Conservation (phyloP, 2,329 filamentous ascomycete species). For the Botrytis paeoniae region DNA sequence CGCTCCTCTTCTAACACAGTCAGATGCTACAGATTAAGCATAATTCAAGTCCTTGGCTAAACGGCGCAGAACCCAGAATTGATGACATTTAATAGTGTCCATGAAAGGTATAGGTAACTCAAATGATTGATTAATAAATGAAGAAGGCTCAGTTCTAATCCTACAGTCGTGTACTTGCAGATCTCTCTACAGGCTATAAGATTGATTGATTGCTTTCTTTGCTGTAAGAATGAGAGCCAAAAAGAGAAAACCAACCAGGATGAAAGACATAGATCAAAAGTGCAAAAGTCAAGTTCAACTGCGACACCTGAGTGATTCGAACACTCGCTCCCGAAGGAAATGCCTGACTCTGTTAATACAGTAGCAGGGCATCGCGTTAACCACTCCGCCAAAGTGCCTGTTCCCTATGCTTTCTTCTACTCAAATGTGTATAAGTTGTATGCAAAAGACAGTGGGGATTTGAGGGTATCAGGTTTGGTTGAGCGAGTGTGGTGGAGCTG, state of each 20-base stretch:
- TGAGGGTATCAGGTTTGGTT: not conserved
- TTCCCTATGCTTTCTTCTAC: rapidly evolving
- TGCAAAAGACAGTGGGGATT: not conserved
- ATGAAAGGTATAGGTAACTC: not conserved
- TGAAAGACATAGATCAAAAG: not conserved
- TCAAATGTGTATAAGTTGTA: not conserved
- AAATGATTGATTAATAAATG: not conserved
- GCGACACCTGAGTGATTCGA: conserved; percentile 20
- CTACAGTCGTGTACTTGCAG: not conserved
- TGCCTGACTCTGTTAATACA: not conserved
- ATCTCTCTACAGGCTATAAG: not conserved
- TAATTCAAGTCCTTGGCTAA: not conserved
- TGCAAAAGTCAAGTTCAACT: rapidly evolving
- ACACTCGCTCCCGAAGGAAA: conserved; percentile 20
- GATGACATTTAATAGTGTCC: not conserved
- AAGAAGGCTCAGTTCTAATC: not conserved
- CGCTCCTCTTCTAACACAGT: not conserved
- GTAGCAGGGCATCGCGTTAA: conserved; percentile 20
- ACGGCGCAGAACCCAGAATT: not conserved
- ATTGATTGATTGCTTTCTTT: no score
- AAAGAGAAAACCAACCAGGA: not conserved
- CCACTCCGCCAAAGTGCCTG: conserved; percentile 16
- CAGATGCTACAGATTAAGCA: not conserved
- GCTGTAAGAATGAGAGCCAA: not conserved
- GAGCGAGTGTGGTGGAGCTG: not conserved